Percentiles rank a stretch among this genome's conserved stretches.
Evolutionary conservation across 192 early-diverging fungal species (phyloP).

Genomic region (Backusella circina): DNA sequence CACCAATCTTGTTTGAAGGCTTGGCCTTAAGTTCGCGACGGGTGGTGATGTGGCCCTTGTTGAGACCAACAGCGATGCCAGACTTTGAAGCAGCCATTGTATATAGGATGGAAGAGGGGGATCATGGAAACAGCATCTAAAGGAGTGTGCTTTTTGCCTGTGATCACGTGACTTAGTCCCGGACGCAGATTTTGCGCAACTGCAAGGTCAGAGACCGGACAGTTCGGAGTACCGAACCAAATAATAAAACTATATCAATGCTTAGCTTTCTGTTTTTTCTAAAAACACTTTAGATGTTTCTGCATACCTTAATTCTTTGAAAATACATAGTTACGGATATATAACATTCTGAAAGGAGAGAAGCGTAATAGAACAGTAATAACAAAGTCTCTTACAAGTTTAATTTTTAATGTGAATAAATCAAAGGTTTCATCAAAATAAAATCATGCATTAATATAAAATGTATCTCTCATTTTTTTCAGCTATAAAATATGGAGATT

Average conservation of each 20-base stretch:
- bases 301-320: too few relatives aligned
- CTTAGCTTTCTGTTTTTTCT: neutral
- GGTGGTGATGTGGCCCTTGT: constrained; percentile 92
- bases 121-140: neutral
- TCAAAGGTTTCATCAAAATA: neutral
- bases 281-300: too few relatives aligned
- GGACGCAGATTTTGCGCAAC: too few relatives aligned
- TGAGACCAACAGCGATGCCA: constrained; percentile 87
- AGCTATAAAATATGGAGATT: neutral
- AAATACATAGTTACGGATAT: neutral
- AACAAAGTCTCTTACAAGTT: too few relatives aligned
- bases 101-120: constrained; percentile 23
- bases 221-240: too few relatives aligned
- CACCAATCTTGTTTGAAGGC: constrained; percentile 81
- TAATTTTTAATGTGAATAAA: too few relatives aligned
- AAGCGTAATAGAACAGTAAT: neutral
- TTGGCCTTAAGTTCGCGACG: constrained; percentile 63
- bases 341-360: neutral
- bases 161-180: neutral
- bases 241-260: too few relatives aligned
- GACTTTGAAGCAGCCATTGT: constrained; percentile 58
- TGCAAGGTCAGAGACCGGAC: too few relatives aligned
- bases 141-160: neutral
- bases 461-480: neutral
- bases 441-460: neutral